Base-by-base conservation (phyloP, 495 filamentous ascomycete genomes). In the Lineolata rhizophorae region DNA sequence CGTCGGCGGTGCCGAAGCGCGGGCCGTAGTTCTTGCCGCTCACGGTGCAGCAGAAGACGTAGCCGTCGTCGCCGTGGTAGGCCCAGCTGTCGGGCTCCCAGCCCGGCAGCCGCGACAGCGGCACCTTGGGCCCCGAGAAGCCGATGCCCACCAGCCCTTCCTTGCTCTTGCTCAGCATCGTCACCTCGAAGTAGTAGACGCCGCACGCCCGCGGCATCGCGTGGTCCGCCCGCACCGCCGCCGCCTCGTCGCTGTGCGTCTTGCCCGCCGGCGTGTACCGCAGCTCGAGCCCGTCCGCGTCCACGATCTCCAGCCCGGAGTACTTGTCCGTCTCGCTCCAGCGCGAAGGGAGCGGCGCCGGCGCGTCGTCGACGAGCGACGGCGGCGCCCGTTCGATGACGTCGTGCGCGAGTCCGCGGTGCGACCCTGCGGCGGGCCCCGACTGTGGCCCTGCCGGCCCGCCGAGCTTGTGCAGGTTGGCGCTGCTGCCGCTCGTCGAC, bases 51-150 rank as follows among this genome's bases (percentile, higher is more conserved):
- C 73, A 67, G 45, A 90, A 99, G 27, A 70, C 70, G 40, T 84
- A 71, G 18, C 87, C 87, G 50, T 99, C 87, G 48, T 99, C 90
- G 16, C 87, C 84, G 46, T 99, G 87, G 46, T 92, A 99, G 21
- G 79, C 87, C 81, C 81, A 99, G 1, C 83, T 93, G 26, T 93
- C 82, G 14, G 70, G 69, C 45, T 99, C 87, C 87, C 85, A 95
- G 15, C 87, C 87, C 0, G 85, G 83, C 18, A 92, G 64, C 41
- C 82, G 61, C 38, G 73, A 70, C n/a, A 93, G 61, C 0, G 70
- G 64, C 8, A 79, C 80, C 33, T 67, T 76, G 34, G 62, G 60
- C 19, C 65, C 66, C 2, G 76, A 79, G 49, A 99, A 93, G 5
- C 87, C 87, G 38, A 99, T 71, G 14, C 72, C 82, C 39, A 97